Evolutionary conservation across 306 rosid species (phyloP), one percentile per base, ranked within the genome.

Genomic region (Leucaena leucocephala): DNA sequence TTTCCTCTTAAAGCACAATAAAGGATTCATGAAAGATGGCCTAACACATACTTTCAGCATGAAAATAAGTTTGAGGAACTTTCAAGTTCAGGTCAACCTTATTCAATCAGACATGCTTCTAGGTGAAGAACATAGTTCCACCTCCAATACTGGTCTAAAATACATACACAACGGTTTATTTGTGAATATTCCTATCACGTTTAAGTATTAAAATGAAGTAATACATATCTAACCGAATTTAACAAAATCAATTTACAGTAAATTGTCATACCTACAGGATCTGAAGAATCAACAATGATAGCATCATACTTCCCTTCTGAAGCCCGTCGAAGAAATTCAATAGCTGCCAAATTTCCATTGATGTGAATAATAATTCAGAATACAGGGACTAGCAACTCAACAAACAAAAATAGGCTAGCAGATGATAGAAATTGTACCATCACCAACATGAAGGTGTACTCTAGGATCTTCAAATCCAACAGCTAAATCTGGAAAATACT

Each of bases 391-490:
- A 50, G 50, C 68, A 61, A 36, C 34, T 36, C 64, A 57, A 50
- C 78, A 72, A 45, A 66, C 57, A 42, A 59, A 84, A 71, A 74
- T 42, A 77, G 40, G 40, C 11, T 76, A 55, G 22, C 50, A 67
- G 55, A 75, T 36, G 21, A 79, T 16, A 55, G 75, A 75, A 27
- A 2, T 36, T 65, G 58, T 87, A 93, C 99, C 99, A 83, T 95
- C 99, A 63, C 88, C 98, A 57, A 95, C 81, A 75, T 91, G 92
- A 82, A 96, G 96, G 86, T 90, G 94, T 61, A 96, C 99, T 27
- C 99, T 96, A 43, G 93, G 95, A 71, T 96, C 99, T 59, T 93
- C 93, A 85, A 96, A 96, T 76, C 99, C 99, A 84, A 90, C 85
- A 64, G 98, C 93, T 78, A 96, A 84, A 57, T 93, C 85, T 0